A percentile compares a stretch with the other conserved stretches of the same genome.
These are phyloP conservation scores for Linnemannia zychae DNA, from an alignment of 192 early-diverging fungal species.

Conservation along the genomic window DNA sequence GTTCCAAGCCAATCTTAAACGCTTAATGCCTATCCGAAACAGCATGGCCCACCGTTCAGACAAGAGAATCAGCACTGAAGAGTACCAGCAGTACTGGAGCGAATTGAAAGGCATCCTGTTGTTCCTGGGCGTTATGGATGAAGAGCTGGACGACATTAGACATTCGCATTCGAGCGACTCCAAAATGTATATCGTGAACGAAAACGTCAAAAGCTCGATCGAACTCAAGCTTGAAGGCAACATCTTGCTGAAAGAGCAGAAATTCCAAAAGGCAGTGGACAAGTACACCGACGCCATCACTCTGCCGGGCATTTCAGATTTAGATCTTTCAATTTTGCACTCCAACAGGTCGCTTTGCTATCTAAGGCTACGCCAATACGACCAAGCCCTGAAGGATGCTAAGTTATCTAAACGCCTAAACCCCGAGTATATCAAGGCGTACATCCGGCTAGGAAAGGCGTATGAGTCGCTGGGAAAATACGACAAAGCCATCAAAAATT, in stretches of 20 bases:
- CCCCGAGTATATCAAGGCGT: slow-evolving; percentile 47
- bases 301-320: slow-evolving; percentile 36
- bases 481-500: slow-evolving; percentile 48
- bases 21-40: slow-evolving; percentile 47
- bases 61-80: slow-evolving; percentile 43
- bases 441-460: slow-evolving; percentile 46
- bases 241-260: slow-evolving; percentile 30
- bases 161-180: slow-evolving; percentile 48
- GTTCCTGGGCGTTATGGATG: slow-evolving; percentile 43
- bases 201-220: slow-evolving; percentile 44
- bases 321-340: slow-evolving; percentile 44
- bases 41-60: slow-evolving; percentile 40
- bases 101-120: slow-evolving; percentile 43
- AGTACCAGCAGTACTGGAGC: slow-evolving; percentile 46
- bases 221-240: slow-evolving; percentile 43
- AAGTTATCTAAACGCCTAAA: slow-evolving; percentile 46
- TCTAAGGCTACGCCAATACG: slow-evolving; percentile 38
- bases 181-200: slow-evolving; percentile 41
- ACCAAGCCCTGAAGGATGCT: slow-evolving; percentile 39
- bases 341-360: slow-evolving; percentile 45
- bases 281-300: slow-evolving; percentile 51
- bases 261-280: slow-evolving; percentile 35
- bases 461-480: slow-evolving; percentile 41
- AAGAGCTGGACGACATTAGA: slow-evolving; percentile 45
- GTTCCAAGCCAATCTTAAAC: slow-evolving; percentile 45